Evolutionary conservation across 371 early-diverging fungal genomes (phyloP).

Genomic region (Coemansia sp.): DNA sequence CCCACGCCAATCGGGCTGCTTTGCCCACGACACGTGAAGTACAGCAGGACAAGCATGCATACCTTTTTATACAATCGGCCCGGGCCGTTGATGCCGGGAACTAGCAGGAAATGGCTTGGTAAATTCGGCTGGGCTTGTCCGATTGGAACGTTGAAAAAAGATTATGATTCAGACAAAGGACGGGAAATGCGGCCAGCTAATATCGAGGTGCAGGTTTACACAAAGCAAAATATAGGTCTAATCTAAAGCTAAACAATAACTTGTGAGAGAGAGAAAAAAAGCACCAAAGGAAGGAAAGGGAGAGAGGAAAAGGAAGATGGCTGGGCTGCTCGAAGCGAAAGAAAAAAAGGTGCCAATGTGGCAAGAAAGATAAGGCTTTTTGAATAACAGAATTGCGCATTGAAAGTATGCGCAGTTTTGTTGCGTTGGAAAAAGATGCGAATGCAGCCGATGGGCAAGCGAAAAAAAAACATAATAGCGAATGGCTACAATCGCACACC

Average conservation of each 20-base stretch:
- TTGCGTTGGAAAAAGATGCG: not conserved
- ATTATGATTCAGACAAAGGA: not conserved
- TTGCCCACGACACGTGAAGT: not conserved
- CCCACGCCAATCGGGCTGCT: no score
- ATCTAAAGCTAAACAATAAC: not conserved
- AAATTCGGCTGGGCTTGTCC: no score
- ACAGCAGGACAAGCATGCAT: not conserved
- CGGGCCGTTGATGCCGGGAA: not conserved
- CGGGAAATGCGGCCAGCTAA: conserved; percentile 1
- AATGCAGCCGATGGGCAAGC: not conserved
- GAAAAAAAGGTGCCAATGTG: no score
- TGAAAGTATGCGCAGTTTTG: not conserved
- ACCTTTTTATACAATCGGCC: conserved; percentile 1
- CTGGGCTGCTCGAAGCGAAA: not conserved
- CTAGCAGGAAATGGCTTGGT: not conserved
- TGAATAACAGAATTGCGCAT: not conserved
- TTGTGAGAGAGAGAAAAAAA: not conserved
- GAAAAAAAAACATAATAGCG: not conserved
- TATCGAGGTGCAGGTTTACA: not conserved
- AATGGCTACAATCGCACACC: not conserved
- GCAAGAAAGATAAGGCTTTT: no score
- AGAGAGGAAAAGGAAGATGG: not conserved
- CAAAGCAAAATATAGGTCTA: no score
- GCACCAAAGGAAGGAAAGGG: not conserved
- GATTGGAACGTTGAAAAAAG: no score